Evolutionary conservation across 106 monocot genomes (phyloP).

Genomic region (Dioscorea alata): DNA sequence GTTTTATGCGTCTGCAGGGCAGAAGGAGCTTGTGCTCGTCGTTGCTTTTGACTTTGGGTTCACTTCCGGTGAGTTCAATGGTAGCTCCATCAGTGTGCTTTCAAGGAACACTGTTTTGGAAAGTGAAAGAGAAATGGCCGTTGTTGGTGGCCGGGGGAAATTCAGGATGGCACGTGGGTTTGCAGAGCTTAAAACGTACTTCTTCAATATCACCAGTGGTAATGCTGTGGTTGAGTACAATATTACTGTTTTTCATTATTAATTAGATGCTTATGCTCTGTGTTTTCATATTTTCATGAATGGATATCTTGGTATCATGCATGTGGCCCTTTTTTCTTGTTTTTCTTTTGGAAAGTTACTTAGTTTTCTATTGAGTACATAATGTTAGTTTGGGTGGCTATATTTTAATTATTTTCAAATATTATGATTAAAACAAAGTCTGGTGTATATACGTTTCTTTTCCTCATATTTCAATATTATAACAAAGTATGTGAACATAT

Average conservation of each 20-base stretch:
- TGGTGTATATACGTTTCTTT: too few relatives aligned
- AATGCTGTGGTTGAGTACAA: conserved; percentile 17
- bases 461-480: too few relatives aligned
- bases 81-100: conserved; percentile 19
- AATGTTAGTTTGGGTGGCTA: too few relatives aligned
- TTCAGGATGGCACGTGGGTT: conserved; percentile 17
- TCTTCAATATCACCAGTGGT: background rate
- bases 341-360: too few relatives aligned
- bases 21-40: conserved; percentile 2
- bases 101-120: conserved; percentile 13
- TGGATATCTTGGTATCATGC: too few relatives aligned
- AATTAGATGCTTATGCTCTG: background rate
- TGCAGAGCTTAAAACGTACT: conserved; percentile 3
- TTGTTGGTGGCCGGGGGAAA: conserved; percentile 19
- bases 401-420: too few relatives aligned
- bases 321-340: too few relatives aligned
- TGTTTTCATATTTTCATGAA: too few relatives aligned
- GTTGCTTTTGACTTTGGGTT: conserved; percentile 13
- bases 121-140: conserved; percentile 8
- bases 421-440: too few relatives aligned
- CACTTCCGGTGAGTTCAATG: conserved; percentile 20
- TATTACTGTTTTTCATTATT: conserved; percentile 14
- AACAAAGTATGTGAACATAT: too few relatives aligned
- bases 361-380: too few relatives aligned
- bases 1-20: conserved; percentile 12